Evolutionary conservation across 73 alveolate species (phyloP), one percentile per base, ranked within the genome.

Genomic region (Paramecium sonneborni): DNA sequence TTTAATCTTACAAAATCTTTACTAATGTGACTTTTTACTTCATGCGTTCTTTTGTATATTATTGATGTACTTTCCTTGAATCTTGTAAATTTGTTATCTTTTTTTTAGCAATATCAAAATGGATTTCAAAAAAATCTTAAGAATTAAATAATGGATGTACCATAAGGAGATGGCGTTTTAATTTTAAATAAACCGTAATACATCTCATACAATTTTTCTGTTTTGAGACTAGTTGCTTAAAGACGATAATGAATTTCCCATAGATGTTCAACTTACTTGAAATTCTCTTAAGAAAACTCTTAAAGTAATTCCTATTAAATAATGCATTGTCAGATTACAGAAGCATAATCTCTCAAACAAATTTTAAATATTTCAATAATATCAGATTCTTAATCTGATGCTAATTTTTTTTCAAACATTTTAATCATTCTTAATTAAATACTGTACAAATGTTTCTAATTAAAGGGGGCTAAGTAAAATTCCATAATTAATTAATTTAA

Each of bases 201-300:
- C 48, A 62, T 26, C 44, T 62, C 39, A 62, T 62, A 62, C 84
- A 62, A 32, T 62, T 11, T 62, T 32, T 62, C 84, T 32, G 84
- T 62, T 32, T 62, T 62, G 12, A 62, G 44, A 62, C 84, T 62
- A 10, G 84, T 30, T 23, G 84, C 48, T 62, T 62, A 26, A 6
- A 62, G 39, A 30, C 84, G 84, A 62, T 62, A 62, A 62, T 62
- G 84, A 62, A 62, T 62, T 62, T 62, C 84, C 84, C 84, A 62
- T 24, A 62, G 44, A 32, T 62, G 44, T 26, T 62, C 39, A 32
- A 62, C 84, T 62, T 62, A 32, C 84, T 62, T 62, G 84, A 62
- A 62, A 62, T 62, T 62, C 44, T 62, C 84, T 62, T 26, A 46
- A 26, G 84, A 30, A 46, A 62, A 32, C 44, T 62, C 84, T 62